Evolutionary conservation across 768 basidiomycete genomes (phyloP).

Genomic region (Amanita rimosa): DNA sequence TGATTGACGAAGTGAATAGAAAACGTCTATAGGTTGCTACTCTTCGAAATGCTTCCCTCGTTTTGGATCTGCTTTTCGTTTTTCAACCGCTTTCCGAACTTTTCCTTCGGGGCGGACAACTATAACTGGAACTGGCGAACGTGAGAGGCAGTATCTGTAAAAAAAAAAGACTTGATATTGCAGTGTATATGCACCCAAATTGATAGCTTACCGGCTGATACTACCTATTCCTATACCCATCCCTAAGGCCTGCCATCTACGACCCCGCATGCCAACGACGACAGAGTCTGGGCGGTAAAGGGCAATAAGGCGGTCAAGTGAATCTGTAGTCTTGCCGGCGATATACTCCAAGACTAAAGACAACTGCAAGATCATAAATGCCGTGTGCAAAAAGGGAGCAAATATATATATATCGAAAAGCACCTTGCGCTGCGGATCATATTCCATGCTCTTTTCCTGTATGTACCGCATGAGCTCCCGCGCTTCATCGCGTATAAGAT

Average conservation of each 20-base stretch:
- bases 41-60: conserved; percentile 69
- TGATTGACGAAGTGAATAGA: no score
- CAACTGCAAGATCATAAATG: conserved; percentile 32
- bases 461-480: conserved; percentile 68
- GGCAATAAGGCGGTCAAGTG: conserved; percentile 86
- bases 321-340: conserved; percentile 80
- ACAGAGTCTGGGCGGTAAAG: conserved; percentile 88
- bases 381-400: no score
- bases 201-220: conserved; percentile 30
- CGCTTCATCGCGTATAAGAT: conserved; percentile 75
- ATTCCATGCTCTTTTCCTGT: conserved; percentile 72
- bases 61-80: conserved; percentile 82
- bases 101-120: conserved; percentile 89
- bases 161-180: conserved; percentile 6
- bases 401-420: conserved; percentile 2
- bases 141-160: conserved; percentile 72
- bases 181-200: background rate
- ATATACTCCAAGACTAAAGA: conserved; percentile 92
- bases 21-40: no score
- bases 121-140: conserved; percentile 92
- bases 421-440: conserved; percentile 69
- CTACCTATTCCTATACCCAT: conserved; percentile 32
- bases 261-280: conserved; percentile 85
- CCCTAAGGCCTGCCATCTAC: conserved; percentile 30
- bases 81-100: conserved; percentile 74